Evolutionary conservation across 768 basidiomycete species (phyloP).

Genomic region (Leccinum subgranulosum): DNA sequence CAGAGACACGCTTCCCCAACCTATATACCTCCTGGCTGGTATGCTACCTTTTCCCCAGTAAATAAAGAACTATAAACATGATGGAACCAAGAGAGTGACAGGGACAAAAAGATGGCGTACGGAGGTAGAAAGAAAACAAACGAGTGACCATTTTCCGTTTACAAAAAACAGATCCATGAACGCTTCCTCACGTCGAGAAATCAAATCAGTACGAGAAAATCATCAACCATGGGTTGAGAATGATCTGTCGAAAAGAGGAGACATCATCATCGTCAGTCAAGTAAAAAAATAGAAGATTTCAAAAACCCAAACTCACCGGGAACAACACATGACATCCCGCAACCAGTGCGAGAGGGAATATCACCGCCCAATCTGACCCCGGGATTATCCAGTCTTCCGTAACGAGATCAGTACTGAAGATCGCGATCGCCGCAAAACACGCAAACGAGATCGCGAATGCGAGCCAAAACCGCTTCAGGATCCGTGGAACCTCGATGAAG

Average conservation of each 20-base stretch:
- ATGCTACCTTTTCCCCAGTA: not conserved
- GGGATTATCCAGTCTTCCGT: slow-evolving; percentile 65
- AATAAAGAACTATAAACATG: not conserved
- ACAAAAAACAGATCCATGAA: not conserved
- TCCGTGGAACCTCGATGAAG: slow-evolving; percentile 85
- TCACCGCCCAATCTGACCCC: slow-evolving; percentile 66
- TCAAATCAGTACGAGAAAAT: slow-evolving; percentile 58
- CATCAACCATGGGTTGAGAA: slow-evolving; percentile 88
- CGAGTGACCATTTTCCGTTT: not conserved
- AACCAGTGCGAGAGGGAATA: slow-evolving; percentile 70
- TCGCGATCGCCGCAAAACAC: slow-evolving; percentile 49
- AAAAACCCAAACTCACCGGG: slow-evolving; percentile 51
- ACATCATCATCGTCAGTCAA: not conserved
- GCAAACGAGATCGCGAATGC: slow-evolving; percentile 54
- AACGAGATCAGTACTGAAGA: slow-evolving; percentile 50
- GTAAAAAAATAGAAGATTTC: not conserved
- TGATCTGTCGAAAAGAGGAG: slow-evolving; percentile 43
- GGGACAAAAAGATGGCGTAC: not conserved
- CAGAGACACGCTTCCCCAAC: not conserved
- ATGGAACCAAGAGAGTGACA: not conserved
- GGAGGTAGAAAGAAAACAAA: not conserved
- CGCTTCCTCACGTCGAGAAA: not conserved
- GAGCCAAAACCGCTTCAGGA: slow-evolving; percentile 75
- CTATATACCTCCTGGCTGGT: not conserved
- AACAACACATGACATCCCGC: slow-evolving; percentile 66